Evolutionary conservation across 1,284 basidiomycete genomes (phyloP).

Genomic region (Kwoniella shivajii): DNA sequence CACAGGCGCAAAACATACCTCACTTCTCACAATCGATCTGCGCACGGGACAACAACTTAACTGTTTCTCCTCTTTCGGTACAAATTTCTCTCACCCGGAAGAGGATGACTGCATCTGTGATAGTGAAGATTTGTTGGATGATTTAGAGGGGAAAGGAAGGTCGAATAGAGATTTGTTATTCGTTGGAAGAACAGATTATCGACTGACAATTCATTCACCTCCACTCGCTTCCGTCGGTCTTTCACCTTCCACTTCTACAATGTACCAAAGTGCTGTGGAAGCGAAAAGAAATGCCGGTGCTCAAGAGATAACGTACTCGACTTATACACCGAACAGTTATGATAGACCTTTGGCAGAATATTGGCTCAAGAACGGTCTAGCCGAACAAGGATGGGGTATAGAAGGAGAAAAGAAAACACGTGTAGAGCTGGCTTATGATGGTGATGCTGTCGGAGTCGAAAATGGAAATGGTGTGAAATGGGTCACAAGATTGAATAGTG

Average conservation of each 20-base stretch:
- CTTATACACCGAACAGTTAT: constrained; percentile 51
- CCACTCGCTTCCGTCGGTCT: constrained; percentile 11
- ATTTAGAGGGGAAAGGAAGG: constrained; percentile 37
- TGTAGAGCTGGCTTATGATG: constrained; percentile 51
- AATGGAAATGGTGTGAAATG: constrained; percentile 44
- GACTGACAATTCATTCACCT: constrained; percentile 45
- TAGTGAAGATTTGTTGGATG: constrained; percentile 41
- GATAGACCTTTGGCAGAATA: constrained; percentile 50
- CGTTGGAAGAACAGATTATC: constrained; percentile 50
- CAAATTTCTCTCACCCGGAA: constrained; percentile 30
- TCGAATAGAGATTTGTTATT: constrained; percentile 42
- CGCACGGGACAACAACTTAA: constrained; percentile 49
- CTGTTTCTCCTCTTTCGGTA: constrained; percentile 39
- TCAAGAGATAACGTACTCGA: constrained; percentile 51
- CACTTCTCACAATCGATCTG: constrained; percentile 50
- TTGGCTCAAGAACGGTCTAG: constrained; percentile 43
- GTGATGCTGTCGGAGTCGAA: constrained; percentile 47
- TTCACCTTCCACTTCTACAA: constrained; percentile 18
- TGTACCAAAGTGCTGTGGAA: constrained; percentile 7
- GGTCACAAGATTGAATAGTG: constrained; percentile 41
- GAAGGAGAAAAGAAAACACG: constrained; percentile 35
- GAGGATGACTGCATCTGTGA: constrained; percentile 35
- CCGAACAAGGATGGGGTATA: constrained; percentile 29
- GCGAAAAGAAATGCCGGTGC: constrained; percentile 22
- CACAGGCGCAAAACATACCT: constrained; percentile 52